Percentiles rank a stretch among this genome's conserved stretches.
These are phyloP conservation scores for Umbelopsis vinacea DNA, from an alignment of 192 early-diverging fungal species.

Conservation along the genomic window DNA sequence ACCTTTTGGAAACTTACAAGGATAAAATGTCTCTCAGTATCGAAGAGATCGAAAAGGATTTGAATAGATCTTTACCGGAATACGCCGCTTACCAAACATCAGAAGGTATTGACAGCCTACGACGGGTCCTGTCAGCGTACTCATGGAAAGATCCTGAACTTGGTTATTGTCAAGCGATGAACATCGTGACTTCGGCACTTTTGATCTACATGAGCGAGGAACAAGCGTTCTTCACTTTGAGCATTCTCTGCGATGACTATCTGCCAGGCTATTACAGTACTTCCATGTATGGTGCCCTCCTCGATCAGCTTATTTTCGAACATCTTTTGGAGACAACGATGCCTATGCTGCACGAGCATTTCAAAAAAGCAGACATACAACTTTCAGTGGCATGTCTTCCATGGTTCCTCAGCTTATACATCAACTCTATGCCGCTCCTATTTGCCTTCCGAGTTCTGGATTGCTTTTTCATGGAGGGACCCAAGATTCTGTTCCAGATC, in stretches of 20 bases:
- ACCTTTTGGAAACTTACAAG: conserved; percentile 68
- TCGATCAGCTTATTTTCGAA: conserved; percentile 97
- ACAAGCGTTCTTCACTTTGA: conserved; percentile 96
- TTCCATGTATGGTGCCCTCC: conserved; percentile 96
- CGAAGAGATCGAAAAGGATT: conserved; percentile 96
- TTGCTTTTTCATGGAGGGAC: conserved; percentile 98
- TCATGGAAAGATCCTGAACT: conserved; percentile 86
- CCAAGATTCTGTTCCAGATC: conserved; percentile 94
- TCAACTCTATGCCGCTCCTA: conserved; percentile 94
- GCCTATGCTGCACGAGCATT: conserved; percentile 84
- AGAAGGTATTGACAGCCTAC: conserved; percentile 90
- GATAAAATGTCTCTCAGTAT: conserved; percentile 77
- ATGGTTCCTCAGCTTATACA: conserved; percentile 96
- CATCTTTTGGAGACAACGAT: conserved; percentile 86
- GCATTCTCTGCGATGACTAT: conserved; percentile 86
- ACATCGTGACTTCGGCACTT: conserved; percentile 94
- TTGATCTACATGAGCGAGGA: conserved; percentile 95
- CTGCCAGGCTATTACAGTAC: conserved; percentile 95
- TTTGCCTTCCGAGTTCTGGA: conserved; percentile 91
- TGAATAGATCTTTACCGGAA: conserved; percentile 93
- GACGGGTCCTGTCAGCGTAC: conserved; percentile 91
- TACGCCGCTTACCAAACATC: conserved; percentile 89
- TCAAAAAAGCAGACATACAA: conserved; percentile 90
- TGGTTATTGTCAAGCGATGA: conserved; percentile 99
- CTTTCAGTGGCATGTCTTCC: conserved; percentile 95